A percentile compares a stretch with the other conserved stretches of the same genome.
Conservation (phyloP, 2,329 filamentous ascomycete species). For the Phaeosphaeriaceae sp. region DNA sequence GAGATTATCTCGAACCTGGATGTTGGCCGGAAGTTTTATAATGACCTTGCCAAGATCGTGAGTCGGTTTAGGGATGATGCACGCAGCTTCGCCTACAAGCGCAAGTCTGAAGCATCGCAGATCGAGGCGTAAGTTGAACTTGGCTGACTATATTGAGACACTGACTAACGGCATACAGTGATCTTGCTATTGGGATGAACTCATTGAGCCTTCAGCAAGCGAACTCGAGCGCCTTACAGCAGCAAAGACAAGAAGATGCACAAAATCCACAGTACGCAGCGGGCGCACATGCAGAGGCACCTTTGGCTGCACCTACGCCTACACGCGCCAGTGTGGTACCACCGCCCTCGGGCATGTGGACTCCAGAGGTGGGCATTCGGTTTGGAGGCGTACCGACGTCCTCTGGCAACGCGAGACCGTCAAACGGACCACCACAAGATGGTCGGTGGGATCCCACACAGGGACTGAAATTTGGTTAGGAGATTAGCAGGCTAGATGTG, state of each 20-base stretch:
- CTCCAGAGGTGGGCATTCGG: conserved; percentile 79
- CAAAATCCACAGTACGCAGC: conserved; percentile 66
- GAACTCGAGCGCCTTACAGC: conserved; percentile 50
- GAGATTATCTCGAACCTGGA: conserved; percentile 93
- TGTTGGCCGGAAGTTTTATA: conserved; percentile 93
- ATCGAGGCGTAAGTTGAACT: conserved; percentile 71
- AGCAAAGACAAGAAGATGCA: conserved; percentile 57
- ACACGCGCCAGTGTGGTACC: conserved; percentile 45
- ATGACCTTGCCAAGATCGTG: conserved; percentile 89
- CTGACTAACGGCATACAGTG: conserved; percentile 47
- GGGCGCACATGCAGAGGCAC: conserved; percentile 55
- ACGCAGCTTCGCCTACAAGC: conserved; percentile 77
- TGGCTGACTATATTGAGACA: neutral
- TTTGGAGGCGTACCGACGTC: conserved; percentile 63
- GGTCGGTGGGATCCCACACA: conserved; percentile 50
- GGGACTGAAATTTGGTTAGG: conserved; percentile 49
- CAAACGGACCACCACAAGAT: conserved; percentile 44
- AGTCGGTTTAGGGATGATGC: conserved; percentile 83
- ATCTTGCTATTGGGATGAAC: conserved; percentile 67
- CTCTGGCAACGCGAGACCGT: conserved; percentile 38
- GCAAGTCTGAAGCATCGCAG: conserved; percentile 79
- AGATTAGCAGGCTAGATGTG: neutral
- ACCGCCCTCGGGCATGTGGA: conserved; percentile 70
- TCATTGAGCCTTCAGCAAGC: conserved; percentile 60
- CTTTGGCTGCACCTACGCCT: conserved; percentile 59